Base-by-base conservation (phyloP, 345 rosid genomes). In the Eucalyptus cladocalyx region DNA sequence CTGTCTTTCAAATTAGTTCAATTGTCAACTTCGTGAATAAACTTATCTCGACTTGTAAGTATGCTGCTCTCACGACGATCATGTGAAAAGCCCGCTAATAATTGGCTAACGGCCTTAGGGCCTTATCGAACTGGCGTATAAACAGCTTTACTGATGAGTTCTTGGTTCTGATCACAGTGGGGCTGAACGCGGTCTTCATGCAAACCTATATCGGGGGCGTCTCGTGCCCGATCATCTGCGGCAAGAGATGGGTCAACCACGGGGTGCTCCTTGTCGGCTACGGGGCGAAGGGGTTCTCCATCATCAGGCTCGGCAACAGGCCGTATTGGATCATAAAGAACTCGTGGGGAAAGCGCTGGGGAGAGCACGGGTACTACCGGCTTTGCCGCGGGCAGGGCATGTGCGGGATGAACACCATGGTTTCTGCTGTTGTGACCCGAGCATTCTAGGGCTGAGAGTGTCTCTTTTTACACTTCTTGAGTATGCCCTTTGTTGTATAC, bases 241-340 rank as follows among this genome's bases (percentile, higher is more conserved):
- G 96, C 90, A 97, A 96, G 95, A 95, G 90, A 87, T 80, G 92
- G 92, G 42, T 97, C 43, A 95, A 95, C 92, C 99, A 97, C 53
- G 97, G 99, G 4, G 99, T 96, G 69, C 91, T 97, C 28, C 95
- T 96, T 1, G 97, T 95, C 17, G 98, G 99, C 40, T 97, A 97
- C 51, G 98, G 97, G 1, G 91, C 95, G 6, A 94, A 93, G 86
- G 99, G 99, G 21, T 97, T 92, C 93, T 97, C 99, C 18, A 89
- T 97, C 48, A 93, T 97, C 34, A 91, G 98, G 89, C 90, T 95
- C 6, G 89, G 98, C 43, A 91, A 94, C 80, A 91, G 94, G 89
- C 99, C 99, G 1, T 95, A 94, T 83, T 97, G 99, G 98, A 93
- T 96, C 90, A 94, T 97, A 48, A 97, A 95, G 94, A 97, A 97